A percentile compares a stretch with the other conserved stretches of the same genome.
Conservation (phyloP, 106 monocot genomes). For the Posidonia australis region DNA sequence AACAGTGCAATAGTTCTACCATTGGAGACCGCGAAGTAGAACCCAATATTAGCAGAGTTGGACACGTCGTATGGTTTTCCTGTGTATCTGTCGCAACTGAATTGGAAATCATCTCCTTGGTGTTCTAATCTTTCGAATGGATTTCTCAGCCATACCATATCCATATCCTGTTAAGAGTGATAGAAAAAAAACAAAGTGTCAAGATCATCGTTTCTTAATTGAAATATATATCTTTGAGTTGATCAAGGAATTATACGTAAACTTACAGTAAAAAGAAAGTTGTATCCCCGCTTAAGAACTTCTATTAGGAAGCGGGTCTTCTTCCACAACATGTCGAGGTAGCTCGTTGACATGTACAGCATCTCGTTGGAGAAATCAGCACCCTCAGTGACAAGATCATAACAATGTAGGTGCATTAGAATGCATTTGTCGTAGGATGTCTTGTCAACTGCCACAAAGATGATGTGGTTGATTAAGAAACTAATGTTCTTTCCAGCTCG, state of each 20-base stretch:
- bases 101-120: conserved; percentile 36
- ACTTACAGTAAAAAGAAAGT: conserved; percentile 66
- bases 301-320: conserved; percentile 44
- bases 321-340: conserved; percentile 55
- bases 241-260: too few species aligned
- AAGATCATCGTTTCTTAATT: too few species aligned
- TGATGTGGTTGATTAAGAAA: not conserved
- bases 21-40: conserved; percentile 48
- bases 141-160: conserved; percentile 47
- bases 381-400: conserved; percentile 25
- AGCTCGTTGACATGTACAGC: conserved; percentile 31
- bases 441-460: not conserved
- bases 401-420: conserved; percentile 9
- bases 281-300: conserved; percentile 51
- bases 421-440: not conserved
- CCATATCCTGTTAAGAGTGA: conserved; percentile 45
- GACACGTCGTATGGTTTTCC: conserved; percentile 28
- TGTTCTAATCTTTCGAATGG: conserved; percentile 19
- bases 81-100: conserved; percentile 41
- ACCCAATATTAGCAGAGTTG: conserved; percentile 49
- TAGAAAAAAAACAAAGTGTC: too few species aligned
- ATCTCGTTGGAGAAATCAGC: conserved; percentile 33
- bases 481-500: not conserved
- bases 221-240: too few species aligned
- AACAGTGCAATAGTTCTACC: conserved; percentile 38